Evolutionary conservation across 1,284 basidiomycete species (phyloP).

Genomic region (Termitomyces sp.): DNA sequence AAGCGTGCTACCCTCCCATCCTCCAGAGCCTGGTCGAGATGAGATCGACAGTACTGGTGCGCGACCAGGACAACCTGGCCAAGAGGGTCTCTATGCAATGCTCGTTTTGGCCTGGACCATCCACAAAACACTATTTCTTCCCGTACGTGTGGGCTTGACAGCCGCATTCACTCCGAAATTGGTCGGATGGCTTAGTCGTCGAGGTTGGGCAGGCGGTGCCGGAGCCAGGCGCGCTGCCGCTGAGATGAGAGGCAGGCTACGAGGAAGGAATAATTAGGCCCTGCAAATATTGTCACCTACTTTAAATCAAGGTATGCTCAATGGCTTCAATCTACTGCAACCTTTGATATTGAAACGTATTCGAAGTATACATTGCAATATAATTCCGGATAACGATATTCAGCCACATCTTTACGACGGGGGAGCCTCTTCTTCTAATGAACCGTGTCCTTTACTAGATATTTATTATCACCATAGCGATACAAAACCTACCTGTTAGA

Average conservation of each 20-base stretch:
- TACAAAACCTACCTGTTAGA: constrained; percentile 39
- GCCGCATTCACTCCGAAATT: constrained; percentile 83
- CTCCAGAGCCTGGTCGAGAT: constrained; percentile 62
- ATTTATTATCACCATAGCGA: not conserved
- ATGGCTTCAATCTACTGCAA: not conserved
- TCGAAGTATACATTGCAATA: constrained; percentile 2
- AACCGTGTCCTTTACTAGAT: constrained; percentile 5
- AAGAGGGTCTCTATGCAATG: constrained; percentile 86
- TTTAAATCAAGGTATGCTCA: constrained; percentile 7
- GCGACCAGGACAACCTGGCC: constrained; percentile 31
- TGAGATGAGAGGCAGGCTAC: constrained; percentile 56
- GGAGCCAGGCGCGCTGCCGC: constrained; percentile 63
- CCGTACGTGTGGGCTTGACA: constrained; percentile 84
- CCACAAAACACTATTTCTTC: constrained; percentile 94
- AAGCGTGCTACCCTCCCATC: constrained; percentile 42
- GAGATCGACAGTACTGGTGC: constrained; percentile 40
- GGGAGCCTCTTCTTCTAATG: constrained; percentile 17
- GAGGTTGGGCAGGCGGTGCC: constrained; percentile 73
- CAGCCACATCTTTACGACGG: constrained; percentile 9
- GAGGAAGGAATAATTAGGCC: constrained; percentile 22
- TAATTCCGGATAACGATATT: constrained; percentile 3
- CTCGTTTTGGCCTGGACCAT: constrained; percentile 89
- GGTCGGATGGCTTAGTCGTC: constrained; percentile 69
- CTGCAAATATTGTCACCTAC: not conserved
- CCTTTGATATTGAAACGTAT: not conserved